Evolutionary conservation across 768 basidiomycete genomes (phyloP).

Genomic region (Kwoniella sp.): DNA sequence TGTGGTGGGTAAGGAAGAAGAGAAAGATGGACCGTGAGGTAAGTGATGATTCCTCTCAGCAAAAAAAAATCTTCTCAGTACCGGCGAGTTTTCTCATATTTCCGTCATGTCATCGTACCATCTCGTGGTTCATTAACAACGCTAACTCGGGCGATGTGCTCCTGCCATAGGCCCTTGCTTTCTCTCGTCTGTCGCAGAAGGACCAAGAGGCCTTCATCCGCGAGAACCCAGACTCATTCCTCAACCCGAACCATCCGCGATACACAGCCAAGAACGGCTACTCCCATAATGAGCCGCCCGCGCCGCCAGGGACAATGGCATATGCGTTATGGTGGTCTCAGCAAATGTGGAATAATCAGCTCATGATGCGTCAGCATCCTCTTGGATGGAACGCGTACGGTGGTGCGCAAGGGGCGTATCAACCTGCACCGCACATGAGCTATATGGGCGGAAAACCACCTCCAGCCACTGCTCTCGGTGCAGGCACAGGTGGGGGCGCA

Average conservation of each 20-base stretch:
- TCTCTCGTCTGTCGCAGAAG: slow-evolving; percentile 42
- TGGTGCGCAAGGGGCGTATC: background rate
- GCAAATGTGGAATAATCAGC: slow-evolving; percentile 27
- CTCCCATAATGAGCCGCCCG: slow-evolving; percentile 14
- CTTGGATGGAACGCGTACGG: background rate
- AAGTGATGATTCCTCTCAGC: slow-evolving; percentile 13
- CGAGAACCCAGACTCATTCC: slow-evolving; percentile 43
- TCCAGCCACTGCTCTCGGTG: background rate
- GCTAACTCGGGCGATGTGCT: too few relatives aligned
- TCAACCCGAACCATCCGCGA: slow-evolving; percentile 33
- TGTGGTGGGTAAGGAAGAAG: slow-evolving; percentile 44
- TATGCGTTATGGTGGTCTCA: slow-evolving; percentile 33
- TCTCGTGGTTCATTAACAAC: too few relatives aligned
- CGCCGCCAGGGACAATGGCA: slow-evolving; percentile 26
- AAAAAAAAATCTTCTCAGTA: too few relatives aligned
- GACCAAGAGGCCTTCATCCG: slow-evolving; percentile 44
- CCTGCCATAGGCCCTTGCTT: slow-evolving; percentile 38
- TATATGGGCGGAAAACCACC: background rate
- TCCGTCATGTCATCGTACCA: too few relatives aligned
- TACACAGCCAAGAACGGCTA: slow-evolving; percentile 1
- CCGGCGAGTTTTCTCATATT: too few relatives aligned
- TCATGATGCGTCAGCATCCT: background rate
- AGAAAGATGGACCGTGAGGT: slow-evolving; percentile 43
- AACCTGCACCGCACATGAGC: slow-evolving; percentile 12
- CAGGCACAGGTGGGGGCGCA: background rate